These are phyloP conservation scores for Myxozyma nipponensis DNA, from an alignment of 805 yeast genomes.

Conservation along the genomic window DNA sequence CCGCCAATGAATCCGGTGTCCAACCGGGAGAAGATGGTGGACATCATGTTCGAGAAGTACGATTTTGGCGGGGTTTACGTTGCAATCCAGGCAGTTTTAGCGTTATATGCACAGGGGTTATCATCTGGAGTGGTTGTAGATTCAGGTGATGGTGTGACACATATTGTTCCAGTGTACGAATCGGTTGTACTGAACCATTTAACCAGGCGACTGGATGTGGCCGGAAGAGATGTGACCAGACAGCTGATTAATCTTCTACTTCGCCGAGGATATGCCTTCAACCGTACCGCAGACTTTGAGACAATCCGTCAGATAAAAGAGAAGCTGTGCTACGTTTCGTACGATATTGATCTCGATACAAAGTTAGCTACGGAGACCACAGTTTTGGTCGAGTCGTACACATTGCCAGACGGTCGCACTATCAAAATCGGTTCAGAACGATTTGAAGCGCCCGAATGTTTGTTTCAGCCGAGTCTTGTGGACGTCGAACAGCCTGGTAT, in stretches of 20 bases:
- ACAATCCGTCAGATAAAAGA: conserved; percentile 93
- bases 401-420: conserved; percentile 90
- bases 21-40: conserved; percentile 88
- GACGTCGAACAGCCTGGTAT: conserved; percentile 97
- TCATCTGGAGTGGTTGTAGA: conserved; percentile 97
- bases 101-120: conserved; percentile 93
- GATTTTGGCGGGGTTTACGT: conserved; percentile 90
- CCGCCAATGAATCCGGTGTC: conserved; percentile 96
- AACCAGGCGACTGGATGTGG: conserved; percentile 89
- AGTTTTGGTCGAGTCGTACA: conserved; percentile 76
- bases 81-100: conserved; percentile 96
- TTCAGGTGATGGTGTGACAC: conserved; percentile 98
- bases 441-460: conserved; percentile 94
- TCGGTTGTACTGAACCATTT: conserved; percentile 93
- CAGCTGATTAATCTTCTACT: conserved; percentile 84
- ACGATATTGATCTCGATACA: conserved; percentile 85
- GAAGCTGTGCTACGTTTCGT: conserved; percentile 91
- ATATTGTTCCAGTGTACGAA: conserved; percentile 96
- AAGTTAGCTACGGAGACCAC: conserved; percentile 93
- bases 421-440: conserved; percentile 93
- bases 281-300: conserved; percentile 98
- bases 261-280: conserved; percentile 96
- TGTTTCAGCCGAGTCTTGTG: conserved; percentile 91
- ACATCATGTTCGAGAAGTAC: conserved; percentile 87
- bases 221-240: conserved; percentile 98